Conservation (phyloP, 73 alveolate genomes). For the Paramecium pentaurelia region DNA sequence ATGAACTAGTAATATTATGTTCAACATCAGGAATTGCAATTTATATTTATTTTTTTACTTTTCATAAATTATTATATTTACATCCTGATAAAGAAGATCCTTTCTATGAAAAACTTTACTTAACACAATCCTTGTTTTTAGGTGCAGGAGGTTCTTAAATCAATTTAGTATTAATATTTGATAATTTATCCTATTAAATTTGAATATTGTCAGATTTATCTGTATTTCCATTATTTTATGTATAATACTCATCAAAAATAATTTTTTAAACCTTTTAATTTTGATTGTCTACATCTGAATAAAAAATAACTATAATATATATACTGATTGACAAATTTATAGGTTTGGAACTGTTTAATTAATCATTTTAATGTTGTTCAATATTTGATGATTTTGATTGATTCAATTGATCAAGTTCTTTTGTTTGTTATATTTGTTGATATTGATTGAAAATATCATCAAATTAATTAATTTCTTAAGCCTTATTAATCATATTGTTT, state of each 20-base stretch:
- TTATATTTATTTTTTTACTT: not conserved
- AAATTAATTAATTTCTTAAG: not conserved
- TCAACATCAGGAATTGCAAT: conserved; percentile 1
- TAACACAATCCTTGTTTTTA: not conserved
- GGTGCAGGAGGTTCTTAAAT: conserved; percentile 26
- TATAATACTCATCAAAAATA: not conserved
- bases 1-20: not conserved
- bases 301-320: not conserved
- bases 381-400: not conserved
- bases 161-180: not conserved
- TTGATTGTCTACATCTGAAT: not conserved
- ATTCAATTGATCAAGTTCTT: not conserved
- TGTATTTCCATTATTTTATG: not conserved
- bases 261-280: not conserved
- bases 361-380: not conserved
- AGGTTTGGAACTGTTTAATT: not conserved
- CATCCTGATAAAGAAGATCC: not conserved
- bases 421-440: not conserved
- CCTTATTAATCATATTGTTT: not conserved
- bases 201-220: not conserved
- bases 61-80: not conserved
- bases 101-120: not conserved
- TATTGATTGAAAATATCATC: not conserved
- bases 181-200: not conserved
- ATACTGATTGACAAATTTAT: not conserved